phyloP scores from a whole-genome alignment of 371 early-diverging fungal genomes.

The Thermomucor indicae-seudaticae region DNA sequence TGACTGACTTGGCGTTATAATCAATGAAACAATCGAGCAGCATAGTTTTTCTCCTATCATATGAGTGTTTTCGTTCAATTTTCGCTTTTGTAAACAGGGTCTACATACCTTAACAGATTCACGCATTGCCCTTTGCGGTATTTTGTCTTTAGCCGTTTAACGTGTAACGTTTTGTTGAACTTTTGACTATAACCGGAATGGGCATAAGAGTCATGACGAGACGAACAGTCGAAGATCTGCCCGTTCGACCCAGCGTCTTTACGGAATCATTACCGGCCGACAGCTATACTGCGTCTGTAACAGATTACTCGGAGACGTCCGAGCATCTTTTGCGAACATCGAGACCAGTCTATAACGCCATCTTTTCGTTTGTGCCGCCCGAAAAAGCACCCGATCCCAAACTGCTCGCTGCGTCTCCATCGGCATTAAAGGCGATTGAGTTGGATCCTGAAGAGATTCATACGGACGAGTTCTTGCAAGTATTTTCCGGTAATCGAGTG shows the following conservation, averaged over 20 bases:
- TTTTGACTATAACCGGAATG: no score
- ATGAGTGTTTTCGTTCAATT: no score
- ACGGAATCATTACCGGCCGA: slow-evolving; percentile 33
- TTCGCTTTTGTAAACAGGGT: no score
- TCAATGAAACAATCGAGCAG: no score
- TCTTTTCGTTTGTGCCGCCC: slow-evolving; percentile 58
- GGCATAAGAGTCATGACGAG: slow-evolving; percentile 4
- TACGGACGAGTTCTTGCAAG: slow-evolving; percentile 21
- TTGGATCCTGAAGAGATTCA: slow-evolving; percentile 30
- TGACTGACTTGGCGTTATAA: no score
- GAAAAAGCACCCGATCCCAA: slow-evolving; percentile 44
- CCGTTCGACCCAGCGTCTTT: slow-evolving; percentile 25
- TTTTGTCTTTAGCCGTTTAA: no score
- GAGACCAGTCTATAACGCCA: slow-evolving; percentile 58
- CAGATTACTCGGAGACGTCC: slow-evolving; percentile 6
- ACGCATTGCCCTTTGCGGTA: no score
- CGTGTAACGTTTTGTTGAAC: no score
- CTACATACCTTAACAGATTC: no score
- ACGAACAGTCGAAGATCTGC: slow-evolving; percentile 20
- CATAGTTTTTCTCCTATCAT: no score
- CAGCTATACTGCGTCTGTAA: slow-evolving; percentile 17
- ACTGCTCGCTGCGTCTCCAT: slow-evolving; percentile 37
- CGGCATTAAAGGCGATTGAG: slow-evolving; percentile 33
- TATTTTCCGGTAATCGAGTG: slow-evolving; percentile 42
- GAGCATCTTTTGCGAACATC: slow-evolving; percentile 29